Evolutionary conservation across 2,329 filamentous ascomycete genomes (phyloP).

Genomic region (Delphinella strobiligena): DNA sequence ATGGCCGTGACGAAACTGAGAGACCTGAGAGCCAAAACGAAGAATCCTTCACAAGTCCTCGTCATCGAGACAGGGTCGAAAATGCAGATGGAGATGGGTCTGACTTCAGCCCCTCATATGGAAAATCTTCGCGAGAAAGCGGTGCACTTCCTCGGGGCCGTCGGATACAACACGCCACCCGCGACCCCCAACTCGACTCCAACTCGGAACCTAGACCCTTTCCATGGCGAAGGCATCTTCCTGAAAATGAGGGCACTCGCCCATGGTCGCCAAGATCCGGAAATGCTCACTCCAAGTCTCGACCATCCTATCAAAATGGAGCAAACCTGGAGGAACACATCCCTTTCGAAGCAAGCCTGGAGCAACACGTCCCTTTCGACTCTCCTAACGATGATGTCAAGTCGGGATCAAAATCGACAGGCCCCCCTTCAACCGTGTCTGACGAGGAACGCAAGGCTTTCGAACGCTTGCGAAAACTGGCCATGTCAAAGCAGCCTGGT

Average conservation of each 20-base stretch:
- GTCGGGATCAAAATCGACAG: neutral
- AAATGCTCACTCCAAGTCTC: neutral
- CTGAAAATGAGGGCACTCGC: neutral
- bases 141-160: too few relatives aligned
- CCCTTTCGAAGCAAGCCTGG: conserved; percentile 5
- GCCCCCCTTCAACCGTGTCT: conserved; percentile 10
- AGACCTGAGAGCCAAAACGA: neutral
- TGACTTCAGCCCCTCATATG: too few relatives aligned
- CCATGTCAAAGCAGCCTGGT: neutral
- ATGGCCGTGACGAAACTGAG: too few relatives aligned
- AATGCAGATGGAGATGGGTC: conserved; percentile 1
- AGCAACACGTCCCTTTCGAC: conserved; percentile 6
- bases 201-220: neutral
- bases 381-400: neutral
- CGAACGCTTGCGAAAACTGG: conserved; percentile 1
- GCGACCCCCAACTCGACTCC: neutral
- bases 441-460: conserved; percentile 9
- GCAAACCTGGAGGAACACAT: neutral
- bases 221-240: neutral
- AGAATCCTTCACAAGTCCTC: conserved; percentile 1
- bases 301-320: neutral
- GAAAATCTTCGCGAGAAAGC: too few relatives aligned
- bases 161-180: too few relatives aligned
- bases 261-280: neutral
- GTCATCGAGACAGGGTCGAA: neutral